phyloP scores from a whole-genome alignment of 768 basidiomycete species.

The Mrakia hoshinonis region DNA sequence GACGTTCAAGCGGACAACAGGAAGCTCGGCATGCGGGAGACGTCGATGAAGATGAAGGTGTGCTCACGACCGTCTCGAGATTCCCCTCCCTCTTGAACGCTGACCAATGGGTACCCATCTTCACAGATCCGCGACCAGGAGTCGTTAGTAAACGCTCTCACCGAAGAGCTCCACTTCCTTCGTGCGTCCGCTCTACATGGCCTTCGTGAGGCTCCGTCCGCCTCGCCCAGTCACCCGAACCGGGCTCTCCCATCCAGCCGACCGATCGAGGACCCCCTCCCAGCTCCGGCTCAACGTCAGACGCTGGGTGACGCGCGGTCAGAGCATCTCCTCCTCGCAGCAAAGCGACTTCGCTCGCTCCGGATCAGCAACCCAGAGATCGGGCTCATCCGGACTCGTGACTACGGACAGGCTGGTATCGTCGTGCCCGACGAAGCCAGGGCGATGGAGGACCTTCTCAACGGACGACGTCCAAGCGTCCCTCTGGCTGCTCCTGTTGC shows the following conservation, averaged over 20 bases:
- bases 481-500: background rate
- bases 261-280: background rate
- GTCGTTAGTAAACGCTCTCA: slow-evolving; percentile 18
- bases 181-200: slow-evolving; percentile 21
- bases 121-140: slow-evolving; percentile 20
- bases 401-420: slow-evolving; percentile 12
- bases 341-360: slow-evolving; percentile 24
- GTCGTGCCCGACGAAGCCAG: background rate
- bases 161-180: slow-evolving; percentile 27
- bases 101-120: background rate
- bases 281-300: slow-evolving; percentile 13
- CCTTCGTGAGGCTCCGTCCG: background rate
- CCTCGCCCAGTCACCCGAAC: background rate
- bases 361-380: slow-evolving; percentile 20
- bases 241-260: background rate
- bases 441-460: background rate
- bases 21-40: slow-evolving; percentile 15
- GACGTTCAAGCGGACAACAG: slow-evolving; percentile 28
- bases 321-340: slow-evolving; percentile 27
- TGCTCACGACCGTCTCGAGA: too few species aligned
- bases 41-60: slow-evolving; percentile 19
- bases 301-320: slow-evolving; percentile 26
- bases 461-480: background rate
- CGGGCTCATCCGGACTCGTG: slow-evolving; percentile 15
- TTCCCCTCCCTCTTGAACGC: background rate